Conservation (phyloP, 495 filamentous ascomycete species). For the Aspergillus affinis region DNA sequence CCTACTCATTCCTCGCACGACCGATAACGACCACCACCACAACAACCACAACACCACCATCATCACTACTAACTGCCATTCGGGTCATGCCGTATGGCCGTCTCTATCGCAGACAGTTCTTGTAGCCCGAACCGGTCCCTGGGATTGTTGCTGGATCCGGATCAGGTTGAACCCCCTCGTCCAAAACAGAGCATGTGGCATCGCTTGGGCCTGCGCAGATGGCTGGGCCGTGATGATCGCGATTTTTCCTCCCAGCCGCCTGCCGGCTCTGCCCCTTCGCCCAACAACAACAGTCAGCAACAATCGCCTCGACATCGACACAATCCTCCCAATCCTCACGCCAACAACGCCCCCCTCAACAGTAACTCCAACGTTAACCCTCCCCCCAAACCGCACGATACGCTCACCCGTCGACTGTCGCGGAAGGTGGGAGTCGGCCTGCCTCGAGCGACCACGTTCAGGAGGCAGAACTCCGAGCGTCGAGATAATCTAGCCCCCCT, state of each 20-base stretch:
- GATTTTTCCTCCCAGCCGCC: conserved; percentile 28
- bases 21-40: conserved; percentile 11
- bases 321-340: conserved; percentile 12
- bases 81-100: conserved; percentile 41
- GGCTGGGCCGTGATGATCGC: conserved; percentile 50
- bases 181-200: conserved; percentile 55
- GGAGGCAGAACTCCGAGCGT: conserved; percentile 76
- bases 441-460: conserved; percentile 73
- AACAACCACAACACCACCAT: conserved; percentile 6
- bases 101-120: conserved; percentile 44
- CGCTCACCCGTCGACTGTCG: conserved; percentile 56
- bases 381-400: conserved; percentile 35
- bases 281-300: conserved; percentile 3
- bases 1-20: conserved; percentile 33
- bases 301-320: conserved; percentile 23
- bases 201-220: conserved; percentile 44
- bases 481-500: conserved; percentile 68
- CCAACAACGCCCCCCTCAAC: conserved; percentile 20
- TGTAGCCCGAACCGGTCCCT: conserved; percentile 39
- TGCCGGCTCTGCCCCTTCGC: conserved; percentile 17
- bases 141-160: conserved; percentile 35
- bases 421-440: conserved; percentile 76
- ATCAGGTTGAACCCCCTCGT: conserved; percentile 30
- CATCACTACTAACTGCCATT: conserved; percentile 18
- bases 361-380: conserved; percentile 1